Conservation (phyloP, 1,284 basidiomycete genomes). For the Testicularia cyperi region DNA sequence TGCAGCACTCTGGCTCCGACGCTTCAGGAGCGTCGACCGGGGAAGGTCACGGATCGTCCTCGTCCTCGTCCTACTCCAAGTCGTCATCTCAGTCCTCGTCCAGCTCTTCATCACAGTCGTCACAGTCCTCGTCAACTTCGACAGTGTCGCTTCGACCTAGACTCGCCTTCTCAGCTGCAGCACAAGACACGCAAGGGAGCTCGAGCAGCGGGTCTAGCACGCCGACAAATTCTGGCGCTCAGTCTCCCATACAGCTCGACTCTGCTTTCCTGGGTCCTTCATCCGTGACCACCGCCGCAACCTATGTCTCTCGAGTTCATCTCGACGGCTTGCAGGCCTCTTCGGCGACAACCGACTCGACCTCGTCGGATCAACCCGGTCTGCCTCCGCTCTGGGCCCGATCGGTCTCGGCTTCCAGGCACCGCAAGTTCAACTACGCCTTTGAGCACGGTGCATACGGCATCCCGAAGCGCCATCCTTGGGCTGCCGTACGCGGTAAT, state of each 20-base stretch:
- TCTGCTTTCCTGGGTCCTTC: slow-evolving; percentile 10
- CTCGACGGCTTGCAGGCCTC: slow-evolving; percentile 11
- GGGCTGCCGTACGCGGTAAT: slow-evolving; percentile 41
- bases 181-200: slow-evolving; percentile 19
- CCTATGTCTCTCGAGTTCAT: slow-evolving; percentile 2
- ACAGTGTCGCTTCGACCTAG: slow-evolving; percentile 14
- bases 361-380: slow-evolving; percentile 7
- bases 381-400: slow-evolving; percentile 23
- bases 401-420: slow-evolving; percentile 19
- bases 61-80: slow-evolving; percentile 10
- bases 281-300: slow-evolving; percentile 14
- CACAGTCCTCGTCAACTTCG: slow-evolving; percentile 7
- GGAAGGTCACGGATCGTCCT: slow-evolving; percentile 1
- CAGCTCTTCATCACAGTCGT: slow-evolving; percentile 18
- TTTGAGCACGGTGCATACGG: slow-evolving; percentile 62
- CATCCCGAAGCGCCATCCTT: slow-evolving; percentile 60
- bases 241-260: slow-evolving; percentile 17
- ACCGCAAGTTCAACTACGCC: slow-evolving; percentile 22
- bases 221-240: slow-evolving; percentile 11
- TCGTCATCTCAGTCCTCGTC: slow-evolving; percentile 15
- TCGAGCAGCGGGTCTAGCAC: slow-evolving; percentile 29
- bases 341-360: slow-evolving; percentile 4
- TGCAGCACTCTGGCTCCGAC: not conserved
- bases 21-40: slow-evolving; percentile 5
- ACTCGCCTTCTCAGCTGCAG: slow-evolving; percentile 18